Base-by-base conservation (phyloP, 495 filamentous ascomycete genomes). In the Daldinia bambusicola region DNA sequence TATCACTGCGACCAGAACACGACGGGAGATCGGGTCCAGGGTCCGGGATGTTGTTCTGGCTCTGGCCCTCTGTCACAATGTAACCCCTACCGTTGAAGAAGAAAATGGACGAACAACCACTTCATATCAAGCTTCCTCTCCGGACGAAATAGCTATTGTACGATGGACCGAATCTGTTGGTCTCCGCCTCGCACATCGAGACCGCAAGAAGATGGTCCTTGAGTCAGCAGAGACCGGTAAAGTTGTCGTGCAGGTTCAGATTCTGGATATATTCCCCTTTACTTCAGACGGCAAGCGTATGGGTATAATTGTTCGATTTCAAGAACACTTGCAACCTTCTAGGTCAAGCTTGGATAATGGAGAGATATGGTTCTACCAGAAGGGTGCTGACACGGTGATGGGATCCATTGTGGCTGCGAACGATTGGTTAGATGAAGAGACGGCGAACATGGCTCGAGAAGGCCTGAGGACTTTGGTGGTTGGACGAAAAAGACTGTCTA, bases 351-450 rank as follows among this genome's bases (percentile, higher is more conserved):
- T 83, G 13, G 80, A 77, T 20, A 82, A 81, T 38, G 85, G 88
- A 31, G 94, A 98, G 74, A 94, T 98, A 22, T 98, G 95, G 93
- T 99, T 99, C 79, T 99, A 93, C 74, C 94, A 99, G 69, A 99
- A 99, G 78, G 96, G 96, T 30, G 96, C 96, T 6, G 96, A 99
- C 77, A 98, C 96, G 0, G 94, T 98, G 50, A 99, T 99, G 96
- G 84, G 89, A 14, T 86, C 91, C 12, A 98, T 99, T 68, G 96
- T 99, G 31, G 92, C 90, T 13, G 86, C 93, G 12, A 98, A 98
- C 75, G 95, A 98, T 83, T 99, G 96, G 96, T 87, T 99, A 2
- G 96, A 98, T 63, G 96, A 99, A 75, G 96, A 99, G 77, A 98
- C 95, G 2, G 92, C 93, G 2, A 99, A 99, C 74, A 98, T 99